Base-by-base conservation (phyloP, 108 stramenopile species). In the Skeletonema grethae region DNA sequence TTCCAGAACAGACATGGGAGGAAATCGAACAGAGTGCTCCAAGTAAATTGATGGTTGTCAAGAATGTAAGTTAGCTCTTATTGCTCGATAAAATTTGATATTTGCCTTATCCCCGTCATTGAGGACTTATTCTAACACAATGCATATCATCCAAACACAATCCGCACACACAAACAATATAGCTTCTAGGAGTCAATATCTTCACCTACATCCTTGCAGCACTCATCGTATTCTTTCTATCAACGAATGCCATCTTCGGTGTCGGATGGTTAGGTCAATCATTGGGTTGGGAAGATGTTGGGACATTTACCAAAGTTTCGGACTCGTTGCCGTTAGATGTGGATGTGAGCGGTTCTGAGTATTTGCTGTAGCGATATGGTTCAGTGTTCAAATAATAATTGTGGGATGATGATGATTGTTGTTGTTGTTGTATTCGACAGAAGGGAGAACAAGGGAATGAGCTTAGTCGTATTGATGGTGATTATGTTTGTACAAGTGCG, bases 231-330 rank as follows among this genome's bases (percentile, higher is more conserved):
- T 84, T 89, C 58, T 89, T 93, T 55, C 65, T 90, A 16, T 67
- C 71, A 45, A 80, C 88, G 86, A 93, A 93, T 67, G 28, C 76
- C 11, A 45, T 84, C 7, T 59, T 84, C 3, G 92, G 92, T 58
- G 88, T 88, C 13, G 92, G 92, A n/a, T 93, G 92, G 92, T 55
- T 93, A 48, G 92, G 92, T 11, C 81, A 83, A 57, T 45, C 65
- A 9, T 59, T 88, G 29, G 90, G 92, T 0, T 77, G 86, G 66
- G 73, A 82, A 70, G 84, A 87, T 53, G 86, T 87, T 2, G 92
- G 90, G 10, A 71, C 77, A 13, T 84, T 93, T 72, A 74, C 82
- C 22, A 87, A 86, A 67, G 82, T 87, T 24, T 84, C 86, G 25
- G 76, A 81, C 48, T 75, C 86, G 3, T 74, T 93, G 56, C 91